phyloP scores from a whole-genome alignment of 306 rosid species.

The Cicer judaicum region DNA sequence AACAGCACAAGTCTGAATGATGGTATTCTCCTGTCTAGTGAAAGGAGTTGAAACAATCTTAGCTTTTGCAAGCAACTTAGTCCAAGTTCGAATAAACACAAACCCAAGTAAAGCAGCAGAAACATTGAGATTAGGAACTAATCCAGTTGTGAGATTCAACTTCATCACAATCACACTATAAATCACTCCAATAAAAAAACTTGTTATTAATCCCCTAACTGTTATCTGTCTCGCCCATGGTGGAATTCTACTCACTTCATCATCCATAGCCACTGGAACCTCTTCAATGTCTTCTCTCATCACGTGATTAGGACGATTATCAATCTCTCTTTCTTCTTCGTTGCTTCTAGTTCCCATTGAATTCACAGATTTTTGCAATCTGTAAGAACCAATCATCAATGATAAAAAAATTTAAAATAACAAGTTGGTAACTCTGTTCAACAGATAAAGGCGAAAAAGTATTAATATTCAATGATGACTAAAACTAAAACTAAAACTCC shows the following conservation, averaged over 20 bases:
- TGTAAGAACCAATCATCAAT: conserved; percentile 26
- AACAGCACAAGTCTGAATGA: conserved; percentile 95
- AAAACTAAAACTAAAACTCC: neutral
- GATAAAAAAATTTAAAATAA: neutral
- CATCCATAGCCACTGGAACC: conserved; percentile 49
- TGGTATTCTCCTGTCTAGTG: conserved; percentile 89
- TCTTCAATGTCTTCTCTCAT: conserved; percentile 53
- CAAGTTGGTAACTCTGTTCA: neutral
- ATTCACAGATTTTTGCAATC: conserved; percentile 33
- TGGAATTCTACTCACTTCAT: conserved; percentile 56
- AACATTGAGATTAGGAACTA: conserved; percentile 94
- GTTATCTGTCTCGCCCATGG: conserved; percentile 88
- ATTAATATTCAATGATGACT: conserved; percentile 30
- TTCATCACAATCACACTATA: conserved; percentile 92
- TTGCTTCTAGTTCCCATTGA: conserved; percentile 49
- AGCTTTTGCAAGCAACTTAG: conserved; percentile 74
- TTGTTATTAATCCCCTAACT: conserved; percentile 75
- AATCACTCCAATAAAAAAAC: conserved; percentile 69
- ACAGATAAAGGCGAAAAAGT: neutral
- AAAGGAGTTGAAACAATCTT: conserved; percentile 80
- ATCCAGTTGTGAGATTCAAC: conserved; percentile 93
- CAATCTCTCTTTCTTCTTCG: conserved; percentile 60
- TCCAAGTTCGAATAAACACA: conserved; percentile 84
- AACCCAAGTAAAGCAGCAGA: conserved; percentile 97
- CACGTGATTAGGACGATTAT: conserved; percentile 20